Conservation (phyloP, 2,329 filamentous ascomycete genomes). For the Neocucurbitaria cava region DNA sequence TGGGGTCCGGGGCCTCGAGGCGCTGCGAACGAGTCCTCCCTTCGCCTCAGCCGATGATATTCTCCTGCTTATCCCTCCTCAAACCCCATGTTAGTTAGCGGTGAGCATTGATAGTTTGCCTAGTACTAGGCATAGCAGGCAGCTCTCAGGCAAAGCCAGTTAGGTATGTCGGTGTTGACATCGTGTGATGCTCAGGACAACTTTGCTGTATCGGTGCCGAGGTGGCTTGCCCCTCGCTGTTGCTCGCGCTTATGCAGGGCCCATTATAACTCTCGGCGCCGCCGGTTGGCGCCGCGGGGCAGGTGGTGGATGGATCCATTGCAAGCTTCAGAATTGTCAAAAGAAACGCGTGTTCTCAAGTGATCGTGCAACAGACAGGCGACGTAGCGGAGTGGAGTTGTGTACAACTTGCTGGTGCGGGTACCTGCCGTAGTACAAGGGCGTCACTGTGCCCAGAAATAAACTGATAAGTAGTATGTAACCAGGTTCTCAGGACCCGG, state of each 20-base stretch:
- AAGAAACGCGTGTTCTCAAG: neutral
- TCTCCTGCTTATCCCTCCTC: neutral
- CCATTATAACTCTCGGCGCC: neutral
- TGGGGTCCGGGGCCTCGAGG: neutral
- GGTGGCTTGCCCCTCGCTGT: slow-evolving; percentile 7
- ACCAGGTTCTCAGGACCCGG: neutral
- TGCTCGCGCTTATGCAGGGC: slow-evolving; percentile 24
- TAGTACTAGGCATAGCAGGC: neutral
- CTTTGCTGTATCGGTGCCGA: neutral
- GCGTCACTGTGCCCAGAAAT: neutral
- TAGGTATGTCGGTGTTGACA: neutral
- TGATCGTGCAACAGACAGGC: neutral
- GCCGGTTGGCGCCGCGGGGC: neutral
- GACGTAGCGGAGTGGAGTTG: neutral
- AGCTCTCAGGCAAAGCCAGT: neutral
- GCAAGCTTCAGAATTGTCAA: neutral
- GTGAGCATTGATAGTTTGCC: neutral
- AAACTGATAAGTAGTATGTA: neutral
- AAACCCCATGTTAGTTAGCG: neutral
- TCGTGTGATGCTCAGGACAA: neutral
- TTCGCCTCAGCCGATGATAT: neutral
- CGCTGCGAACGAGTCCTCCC: neutral
- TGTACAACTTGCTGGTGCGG: neutral
- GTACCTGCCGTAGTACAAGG: neutral
- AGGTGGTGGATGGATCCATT: neutral